Percentiles rank a stretch among this genome's conserved stretches.
phyloP scores from a whole-genome alignment of 164 flowering plant genomes.

The Kingdonia uniflora region DNA sequence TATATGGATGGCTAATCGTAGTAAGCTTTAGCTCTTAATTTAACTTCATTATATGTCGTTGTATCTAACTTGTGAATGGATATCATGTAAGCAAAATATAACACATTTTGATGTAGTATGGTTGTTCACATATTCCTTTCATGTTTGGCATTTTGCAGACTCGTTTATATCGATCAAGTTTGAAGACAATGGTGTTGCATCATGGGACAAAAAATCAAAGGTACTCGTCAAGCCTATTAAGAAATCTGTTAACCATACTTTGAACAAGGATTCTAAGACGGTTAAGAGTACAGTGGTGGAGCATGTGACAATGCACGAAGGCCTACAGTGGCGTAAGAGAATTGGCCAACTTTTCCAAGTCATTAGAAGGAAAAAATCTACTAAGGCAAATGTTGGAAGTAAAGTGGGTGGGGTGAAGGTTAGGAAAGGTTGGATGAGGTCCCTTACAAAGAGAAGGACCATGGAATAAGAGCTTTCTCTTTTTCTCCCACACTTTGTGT shows the following conservation, averaged over 20 bases:
- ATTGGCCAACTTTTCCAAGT: conserved; percentile 74
- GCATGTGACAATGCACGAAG: conserved; percentile 32
- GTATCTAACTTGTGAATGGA: no score
- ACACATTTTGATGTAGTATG: no score
- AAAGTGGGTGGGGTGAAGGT: conserved; percentile 53
- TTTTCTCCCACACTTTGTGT: conserved; percentile 8
- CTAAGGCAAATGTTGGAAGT: conserved; percentile 33
- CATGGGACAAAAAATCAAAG: conserved; percentile 68
- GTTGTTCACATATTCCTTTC: no score
- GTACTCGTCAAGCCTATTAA: conserved; percentile 24
- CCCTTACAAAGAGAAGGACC: conserved; percentile 54
- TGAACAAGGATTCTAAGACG: conserved; percentile 18
- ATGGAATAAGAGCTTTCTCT: conserved; percentile 26
- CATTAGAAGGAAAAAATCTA: conserved; percentile 56
- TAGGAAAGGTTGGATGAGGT: conserved; percentile 63
- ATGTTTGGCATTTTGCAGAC: conserved; percentile 50
- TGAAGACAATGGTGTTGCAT: conserved; percentile 62
- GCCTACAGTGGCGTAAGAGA: conserved; percentile 74
- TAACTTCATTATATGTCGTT: background rate
- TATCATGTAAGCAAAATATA: no score
- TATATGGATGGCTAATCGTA: no score
- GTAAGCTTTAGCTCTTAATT: no score
- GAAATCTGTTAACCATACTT: conserved; percentile 19
- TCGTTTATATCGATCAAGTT: conserved; percentile 87
- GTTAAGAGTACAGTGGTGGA: conserved; percentile 40